Evolutionary conservation across 371 early-diverging fungal genomes (phyloP), one percentile per base, ranked within the genome.

Genomic region (Mycotypha africana): DNA sequence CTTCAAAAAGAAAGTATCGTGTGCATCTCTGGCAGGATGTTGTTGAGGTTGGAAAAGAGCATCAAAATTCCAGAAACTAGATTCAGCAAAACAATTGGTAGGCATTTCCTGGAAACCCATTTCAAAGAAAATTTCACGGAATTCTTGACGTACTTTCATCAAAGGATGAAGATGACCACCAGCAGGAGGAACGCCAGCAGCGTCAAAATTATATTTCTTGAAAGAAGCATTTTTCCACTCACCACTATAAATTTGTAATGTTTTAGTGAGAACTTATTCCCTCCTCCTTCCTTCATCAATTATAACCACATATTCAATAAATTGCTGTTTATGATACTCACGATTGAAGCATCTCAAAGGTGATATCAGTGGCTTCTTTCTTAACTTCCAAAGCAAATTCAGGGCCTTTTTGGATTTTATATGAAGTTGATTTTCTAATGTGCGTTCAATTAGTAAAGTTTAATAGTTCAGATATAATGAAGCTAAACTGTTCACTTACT

Each of bases 11-110:
- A 99, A 99, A 28, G 99, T 99, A 66, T 99, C 99, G 69, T 99
- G 99, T 31, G 91, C 84, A 70, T 99, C 98, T 59, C 99, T 88
- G 11, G 99, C 95, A 45, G 99, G 95, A 72, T 99, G 99, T 67
- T 98, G 93, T 78, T 99, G 99, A 32, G 99, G 99, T 67, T 98
- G 97, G 85, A 98, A 99, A 47, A 99, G 87, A 23, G 98, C 92
- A 69, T 99, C 99, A 70, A 99, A 99, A 79, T 99, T 99, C 99
- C 99, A 99, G 88, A 99, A 99, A 60, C 97, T 93, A 37, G 92
- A 90, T 67, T 99, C 99, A 47, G 97, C 97, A 74, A 89, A 99
- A 68, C 88, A 81, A 81, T 92, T 93, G 47, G 99, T 96, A 28
- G 95, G 91, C 99, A 99, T 99, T 76, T 99, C 99, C 54, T 85